A percentile compares a stretch with the other conserved stretches of the same genome.
These are phyloP conservation scores for Orbilia blumenaviensis DNA, from an alignment of 2,329 filamentous ascomycete species.

Conservation along the genomic window DNA sequence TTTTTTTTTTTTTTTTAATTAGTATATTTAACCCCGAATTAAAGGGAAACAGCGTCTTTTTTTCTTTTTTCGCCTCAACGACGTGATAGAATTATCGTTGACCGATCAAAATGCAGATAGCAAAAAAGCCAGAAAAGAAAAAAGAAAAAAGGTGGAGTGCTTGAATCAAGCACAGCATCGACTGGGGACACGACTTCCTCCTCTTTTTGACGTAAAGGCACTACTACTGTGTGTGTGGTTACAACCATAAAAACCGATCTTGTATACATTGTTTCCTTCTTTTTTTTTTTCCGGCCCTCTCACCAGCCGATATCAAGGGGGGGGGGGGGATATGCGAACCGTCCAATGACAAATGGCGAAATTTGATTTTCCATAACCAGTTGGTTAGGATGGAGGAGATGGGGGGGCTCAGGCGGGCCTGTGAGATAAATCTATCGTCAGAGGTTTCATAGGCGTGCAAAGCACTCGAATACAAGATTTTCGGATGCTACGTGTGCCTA, in stretches of 20 bases:
- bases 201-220: not conserved
- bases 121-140: not conserved
- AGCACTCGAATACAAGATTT: constrained; percentile 54
- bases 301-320: not conserved
- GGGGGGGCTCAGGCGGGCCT: too few relatives aligned
- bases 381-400: too few relatives aligned
- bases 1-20: too few relatives aligned
- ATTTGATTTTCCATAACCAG: too few relatives aligned
- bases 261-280: constrained; percentile 7
- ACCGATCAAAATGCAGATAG: not conserved
- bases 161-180: not conserved
- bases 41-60: not conserved
- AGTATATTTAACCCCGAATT: not conserved
- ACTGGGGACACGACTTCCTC: not conserved
- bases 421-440: constrained; percentile 13
- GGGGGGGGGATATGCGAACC: not conserved
- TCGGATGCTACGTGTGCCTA: constrained; percentile 53
- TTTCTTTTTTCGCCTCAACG: not conserved
- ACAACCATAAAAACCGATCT: constrained; percentile 42
- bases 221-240: constrained; percentile 43
- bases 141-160: not conserved
- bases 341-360: constrained; percentile 15
- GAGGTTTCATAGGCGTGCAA: constrained; percentile 6
- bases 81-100: not conserved
- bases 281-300: constrained; percentile 1